phyloP scores from a whole-genome alignment of 2,329 filamentous ascomycete genomes.

The Cladosporium sp. region DNA sequence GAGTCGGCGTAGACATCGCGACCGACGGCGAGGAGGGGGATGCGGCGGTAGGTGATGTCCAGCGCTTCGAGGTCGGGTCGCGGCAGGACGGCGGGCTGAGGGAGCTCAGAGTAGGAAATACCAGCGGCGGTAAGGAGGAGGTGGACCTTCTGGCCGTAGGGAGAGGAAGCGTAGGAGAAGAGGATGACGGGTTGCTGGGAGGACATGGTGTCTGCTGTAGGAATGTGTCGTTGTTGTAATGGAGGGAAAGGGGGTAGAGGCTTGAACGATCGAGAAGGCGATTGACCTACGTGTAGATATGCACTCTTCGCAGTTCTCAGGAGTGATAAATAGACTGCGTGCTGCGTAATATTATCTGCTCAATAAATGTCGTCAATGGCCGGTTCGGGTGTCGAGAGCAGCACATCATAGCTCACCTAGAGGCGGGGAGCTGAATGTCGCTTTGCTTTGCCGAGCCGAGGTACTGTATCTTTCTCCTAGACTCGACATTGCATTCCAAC shows the following conservation, averaged over 20 bases:
- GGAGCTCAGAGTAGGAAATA: constrained; percentile 52
- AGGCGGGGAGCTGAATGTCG: background rate
- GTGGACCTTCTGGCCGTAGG: constrained; percentile 61
- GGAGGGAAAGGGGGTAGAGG: too few relatives aligned
- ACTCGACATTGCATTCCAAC: background rate
- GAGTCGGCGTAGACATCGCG: constrained; percentile 38
- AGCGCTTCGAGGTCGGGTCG: constrained; percentile 22
- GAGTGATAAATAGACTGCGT: background rate
- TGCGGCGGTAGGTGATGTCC: constrained; percentile 25
- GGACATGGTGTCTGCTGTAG: background rate
- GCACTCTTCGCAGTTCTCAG: background rate
- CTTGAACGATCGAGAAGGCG: background rate
- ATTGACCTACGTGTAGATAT: background rate
- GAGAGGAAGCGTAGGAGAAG: constrained; percentile 67
- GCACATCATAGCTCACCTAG: constrained; percentile 21
- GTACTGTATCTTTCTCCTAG: background rate
- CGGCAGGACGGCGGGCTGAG: constrained; percentile 21
- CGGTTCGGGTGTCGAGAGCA: constrained; percentile 15
- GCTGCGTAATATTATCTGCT: background rate
- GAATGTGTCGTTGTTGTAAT: background rate
- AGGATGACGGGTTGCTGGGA: constrained; percentile 43
- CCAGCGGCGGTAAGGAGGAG: constrained; percentile 70
- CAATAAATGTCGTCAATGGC: constrained; percentile 23
- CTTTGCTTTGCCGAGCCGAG: background rate
- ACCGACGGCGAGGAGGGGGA: constrained; percentile 36